A percentile compares a stretch with the other conserved stretches of the same genome.
Evolutionary conservation across 140 eudicot genomes (phyloP).

Genomic region (Oenanthe javanica): DNA sequence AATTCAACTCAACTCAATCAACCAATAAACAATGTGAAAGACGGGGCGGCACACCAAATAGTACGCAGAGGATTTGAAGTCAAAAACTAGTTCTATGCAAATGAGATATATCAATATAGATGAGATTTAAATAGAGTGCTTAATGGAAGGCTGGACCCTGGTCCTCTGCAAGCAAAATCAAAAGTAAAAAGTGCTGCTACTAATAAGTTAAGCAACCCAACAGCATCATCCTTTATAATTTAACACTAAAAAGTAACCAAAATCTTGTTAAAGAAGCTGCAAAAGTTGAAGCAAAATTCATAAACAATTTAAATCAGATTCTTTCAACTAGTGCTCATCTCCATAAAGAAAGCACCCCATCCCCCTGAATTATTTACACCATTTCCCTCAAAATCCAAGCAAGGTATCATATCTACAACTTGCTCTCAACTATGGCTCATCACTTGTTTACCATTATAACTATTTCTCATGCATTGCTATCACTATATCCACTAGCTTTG

Average conservation of each 20-base stretch:
- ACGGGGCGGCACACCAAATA: too few relatives aligned
- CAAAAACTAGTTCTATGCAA: too few relatives aligned
- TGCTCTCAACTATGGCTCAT: conserved; percentile 30
- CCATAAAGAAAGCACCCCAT: conserved; percentile 20
- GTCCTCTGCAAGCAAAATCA: conserved; percentile 1
- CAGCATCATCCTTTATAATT: conserved; percentile 16
- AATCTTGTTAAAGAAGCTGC: conserved; percentile 13
- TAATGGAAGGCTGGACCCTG: neutral
- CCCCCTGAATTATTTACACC: too few relatives aligned
- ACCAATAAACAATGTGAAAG: too few relatives aligned
- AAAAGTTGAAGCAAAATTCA: conserved; percentile 26
- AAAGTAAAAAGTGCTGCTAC: neutral
- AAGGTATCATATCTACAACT: conserved; percentile 6
- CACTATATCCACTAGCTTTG: conserved; percentile 19
- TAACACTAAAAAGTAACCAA: conserved; percentile 4
- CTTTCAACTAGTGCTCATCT: conserved; percentile 24
- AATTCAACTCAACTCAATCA: too few relatives aligned
- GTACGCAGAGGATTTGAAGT: too few relatives aligned
- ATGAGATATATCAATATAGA: too few relatives aligned
- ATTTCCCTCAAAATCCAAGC: conserved; percentile 3
- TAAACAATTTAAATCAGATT: conserved; percentile 52
- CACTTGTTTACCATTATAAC: conserved; percentile 14
- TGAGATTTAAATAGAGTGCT: too few relatives aligned
- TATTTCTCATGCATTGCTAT: conserved; percentile 16
- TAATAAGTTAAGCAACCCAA: conserved; percentile 7